Base-by-base conservation (phyloP, 345 rosid genomes). In the Salix brachista region DNA sequence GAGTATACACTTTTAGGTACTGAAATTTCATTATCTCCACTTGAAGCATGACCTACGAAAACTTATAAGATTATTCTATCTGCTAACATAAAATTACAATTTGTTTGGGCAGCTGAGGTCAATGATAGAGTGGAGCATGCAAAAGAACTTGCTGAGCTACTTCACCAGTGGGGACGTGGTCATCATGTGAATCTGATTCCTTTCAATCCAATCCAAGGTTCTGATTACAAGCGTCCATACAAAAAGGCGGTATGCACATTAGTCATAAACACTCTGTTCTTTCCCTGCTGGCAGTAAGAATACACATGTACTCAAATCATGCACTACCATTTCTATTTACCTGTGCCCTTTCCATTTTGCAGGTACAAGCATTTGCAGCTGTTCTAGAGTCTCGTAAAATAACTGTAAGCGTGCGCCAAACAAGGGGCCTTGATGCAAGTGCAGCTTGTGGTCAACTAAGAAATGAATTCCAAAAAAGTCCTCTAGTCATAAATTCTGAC, bases 391-490 rank as follows among this genome's bases (percentile, higher is more conserved):
- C 97, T 23, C 91, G 82, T 68, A 94, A 92, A 84, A 71, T 96
- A 84, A 85, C 97, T 50, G 94, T 85, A 36, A 90, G 96, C 61
- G 73, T 89, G 65, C 96, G 98, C 13, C 92, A 92, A 82, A 88
- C 97, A 67, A 85, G 98, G 82, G 98, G 99, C 72, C 88, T 92
- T 79, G 98, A 94, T 72, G 98, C 99, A 1, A 90, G 91, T 80
- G 99, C 99, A 67, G 99, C 97, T 67, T 94, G 99, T 81, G 99
- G 99, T 80, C 98, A 96, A 83, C 91, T 96, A 77, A 91, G 96
- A 84, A 96, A 94, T 77, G 82, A 94, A 79, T 92, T 92, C 81
- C 99, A 96, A 88, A 96, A 91, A 87, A 90, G 78, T 67, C 99
- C 98, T 78, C 46, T 92, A 82, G 73, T 77, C 28, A 21, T 83